A percentile compares a stretch with the other conserved stretches of the same genome.
Evolutionary conservation across 257 asterid species (phyloP).

Genomic region (Scutellaria galericulata): DNA sequence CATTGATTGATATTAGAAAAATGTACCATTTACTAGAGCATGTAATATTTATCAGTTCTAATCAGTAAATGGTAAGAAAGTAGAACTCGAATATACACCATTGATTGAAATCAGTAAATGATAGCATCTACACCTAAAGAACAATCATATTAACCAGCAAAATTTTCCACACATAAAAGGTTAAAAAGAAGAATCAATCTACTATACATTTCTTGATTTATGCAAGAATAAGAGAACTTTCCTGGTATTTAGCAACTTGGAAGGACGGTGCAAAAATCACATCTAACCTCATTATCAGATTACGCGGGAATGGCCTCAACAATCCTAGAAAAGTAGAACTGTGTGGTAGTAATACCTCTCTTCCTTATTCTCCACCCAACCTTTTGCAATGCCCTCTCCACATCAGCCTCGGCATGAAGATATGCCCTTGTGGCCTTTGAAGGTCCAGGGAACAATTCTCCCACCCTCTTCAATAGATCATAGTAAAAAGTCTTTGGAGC

Average conservation of each 20-base stretch:
- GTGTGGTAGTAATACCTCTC: constrained; percentile 78
- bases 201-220: constrained; percentile 36
- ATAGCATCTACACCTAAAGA: constrained; percentile 32
- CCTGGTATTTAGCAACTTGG: constrained; percentile 27
- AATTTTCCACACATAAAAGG: constrained; percentile 31
- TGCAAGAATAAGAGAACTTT: constrained; percentile 13
- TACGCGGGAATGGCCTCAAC: constrained; percentile 92
- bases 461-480: constrained; percentile 77
- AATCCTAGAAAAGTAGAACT: constrained; percentile 80
- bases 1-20: too few relatives aligned
- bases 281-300: constrained; percentile 52
- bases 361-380: constrained; percentile 90
- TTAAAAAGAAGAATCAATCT: constrained; percentile 34
- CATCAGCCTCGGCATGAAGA: constrained; percentile 88
- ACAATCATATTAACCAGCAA: constrained; percentile 31
- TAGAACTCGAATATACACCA: background rate
- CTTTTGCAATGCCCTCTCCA: constrained; percentile 76
- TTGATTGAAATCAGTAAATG: constrained; percentile 6
- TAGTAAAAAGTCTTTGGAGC: constrained; percentile 92
- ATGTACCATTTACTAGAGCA: background rate
- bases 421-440: constrained; percentile 96
- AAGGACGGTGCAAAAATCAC: constrained; percentile 32
- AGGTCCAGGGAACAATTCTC: constrained; percentile 97
- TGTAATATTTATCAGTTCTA: background rate
- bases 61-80: background rate